Percentiles rank a stretch among this genome's conserved stretches.
Evolutionary conservation across 2,329 filamentous ascomycete genomes (phyloP).

Genomic region (Aspergillus sp.): DNA sequence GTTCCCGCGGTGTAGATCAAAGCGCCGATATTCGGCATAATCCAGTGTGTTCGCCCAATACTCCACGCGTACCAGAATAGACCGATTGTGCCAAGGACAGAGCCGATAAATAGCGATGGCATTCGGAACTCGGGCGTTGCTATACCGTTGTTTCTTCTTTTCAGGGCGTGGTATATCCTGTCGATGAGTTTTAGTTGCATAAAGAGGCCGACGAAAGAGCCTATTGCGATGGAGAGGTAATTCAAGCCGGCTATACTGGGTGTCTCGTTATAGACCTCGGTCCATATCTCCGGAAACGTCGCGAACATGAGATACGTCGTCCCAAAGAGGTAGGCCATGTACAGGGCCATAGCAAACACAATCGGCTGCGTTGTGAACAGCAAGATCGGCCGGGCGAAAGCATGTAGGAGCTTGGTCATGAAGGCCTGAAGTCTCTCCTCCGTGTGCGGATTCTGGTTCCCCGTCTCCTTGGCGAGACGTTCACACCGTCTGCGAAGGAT

Average conservation of each 20-base stretch:
- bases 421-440: slow-evolving; percentile 25
- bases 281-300: slow-evolving; percentile 62
- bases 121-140: slow-evolving; percentile 64
- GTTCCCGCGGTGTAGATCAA: slow-evolving; percentile 51
- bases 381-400: slow-evolving; percentile 60
- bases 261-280: slow-evolving; percentile 57
- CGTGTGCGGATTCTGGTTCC: slow-evolving; percentile 40
- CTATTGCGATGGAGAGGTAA: slow-evolving; percentile 65
- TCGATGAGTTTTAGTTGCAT: slow-evolving; percentile 54
- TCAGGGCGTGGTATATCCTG: slow-evolving; percentile 52
- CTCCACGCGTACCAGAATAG: slow-evolving; percentile 64
- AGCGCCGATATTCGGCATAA: slow-evolving; percentile 57
- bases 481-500: slow-evolving; percentile 61
- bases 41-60: slow-evolving; percentile 55
- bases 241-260: slow-evolving; percentile 63
- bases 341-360: slow-evolving; percentile 58
- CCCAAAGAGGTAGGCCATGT: slow-evolving; percentile 64
- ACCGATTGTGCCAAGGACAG: slow-evolving; percentile 55
- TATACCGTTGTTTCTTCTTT: slow-evolving; percentile 45
- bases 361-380: slow-evolving; percentile 64
- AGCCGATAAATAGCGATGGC: slow-evolving; percentile 59
- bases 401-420: slow-evolving; percentile 19
- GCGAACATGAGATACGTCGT: slow-evolving; percentile 35
- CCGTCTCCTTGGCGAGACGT: slow-evolving; percentile 46
- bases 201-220: slow-evolving; percentile 61